Evolutionary conservation across 768 basidiomycete genomes (phyloP), one percentile per base, ranked within the genome.

Genomic region (Obba rivulosa): DNA sequence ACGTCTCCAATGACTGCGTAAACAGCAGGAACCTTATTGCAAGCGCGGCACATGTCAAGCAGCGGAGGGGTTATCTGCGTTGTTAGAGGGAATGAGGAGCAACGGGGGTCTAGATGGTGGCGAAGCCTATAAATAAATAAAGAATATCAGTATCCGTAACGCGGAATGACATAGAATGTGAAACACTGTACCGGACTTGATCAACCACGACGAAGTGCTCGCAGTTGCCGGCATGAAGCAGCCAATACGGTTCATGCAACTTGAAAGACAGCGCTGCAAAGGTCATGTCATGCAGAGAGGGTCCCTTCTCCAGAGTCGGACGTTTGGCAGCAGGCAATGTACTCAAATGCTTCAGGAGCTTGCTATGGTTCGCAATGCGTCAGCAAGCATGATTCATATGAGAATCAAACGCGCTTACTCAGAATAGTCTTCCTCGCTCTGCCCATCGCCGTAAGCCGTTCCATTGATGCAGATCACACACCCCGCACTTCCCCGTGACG

Each of bases 171-270:
- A 25, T 22, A 24, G 41, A 14, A 23, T 43, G 34, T 13, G 37
- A 22, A 25, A 46, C 64, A 36, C n/a, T n/a, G n/a, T 56, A 79
- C 90, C 91, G 75, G 51, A 92, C 82, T 53, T 85, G 76, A 50
- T 88, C 81, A 34, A 92, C 53, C 18, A 85, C 76, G 18, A 90
- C 55, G 61, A 83, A 87, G 58, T 92, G 90, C 56, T 91, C 87
- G 59, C 90, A 92, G 56, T 79, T 84, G 28, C 89, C 90, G 46
- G 77, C 75, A 58, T 92, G 90, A 16, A 91, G 68, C 46, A 92
- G 67, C 81, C 85, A 89, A 55, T 92, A 92, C 0, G 91, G 91
- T 57, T 85, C 74, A 55, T 87, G 77, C 34, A 88, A 62, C 25
- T 82, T 76, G 18, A 91, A 63, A 3, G 71, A 66, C 20, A 92